Base-by-base conservation (phyloP, 192 early-diverging fungal genomes). In the Chytriomyces sp. region DNA sequence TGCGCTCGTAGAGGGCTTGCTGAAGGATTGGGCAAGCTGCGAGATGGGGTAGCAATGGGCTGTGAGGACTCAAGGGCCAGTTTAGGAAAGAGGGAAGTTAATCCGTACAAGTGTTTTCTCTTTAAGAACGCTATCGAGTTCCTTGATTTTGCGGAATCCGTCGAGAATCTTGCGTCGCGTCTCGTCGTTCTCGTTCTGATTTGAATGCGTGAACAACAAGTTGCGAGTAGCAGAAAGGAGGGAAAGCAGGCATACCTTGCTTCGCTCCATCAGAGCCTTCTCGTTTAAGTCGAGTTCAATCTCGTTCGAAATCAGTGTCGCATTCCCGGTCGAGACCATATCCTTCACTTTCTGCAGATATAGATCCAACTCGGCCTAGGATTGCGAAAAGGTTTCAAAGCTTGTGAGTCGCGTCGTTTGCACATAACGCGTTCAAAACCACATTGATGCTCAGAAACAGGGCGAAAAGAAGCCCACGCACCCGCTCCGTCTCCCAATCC, bases 111-210 rank as follows among this genome's bases (percentile, higher is more conserved):
- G 56, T 17, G 61, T 71, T 70, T 80, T 84, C 44, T 76, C 70
- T n/a, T 68, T 40, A 12, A 84, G 40, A 36, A 81, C 41, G 3
- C 40, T 31, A 56, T 84, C 83, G 39, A 77, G 65, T 54, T 82
- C 73, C 68, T 77, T 64, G 38, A 84, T 84, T 55, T 61, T 72
- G 14, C 54, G 17, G 34, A 80, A 55, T 6, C 80, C 82, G n/a
- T 52, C 39, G 40, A 55, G 53, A 60, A 78, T 64, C 65, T 77
- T 65, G 17, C 55, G 22, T 36, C 32, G n/a, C 56, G 33, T 58
- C 58, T 54, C 38, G 14, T 68, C 63, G 14, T 19, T 49, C 38
- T 61, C 59, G 33, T 61, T 2, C 59, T 61, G 59, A 34, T 2
- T 10, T 1, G 0, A 58, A 58, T 2, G 22, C 12, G 28, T 58